Evolutionary conservation across 2,329 filamentous ascomycete species (phyloP).

Genomic region (Stagonosporopsis rhizophila): DNA sequence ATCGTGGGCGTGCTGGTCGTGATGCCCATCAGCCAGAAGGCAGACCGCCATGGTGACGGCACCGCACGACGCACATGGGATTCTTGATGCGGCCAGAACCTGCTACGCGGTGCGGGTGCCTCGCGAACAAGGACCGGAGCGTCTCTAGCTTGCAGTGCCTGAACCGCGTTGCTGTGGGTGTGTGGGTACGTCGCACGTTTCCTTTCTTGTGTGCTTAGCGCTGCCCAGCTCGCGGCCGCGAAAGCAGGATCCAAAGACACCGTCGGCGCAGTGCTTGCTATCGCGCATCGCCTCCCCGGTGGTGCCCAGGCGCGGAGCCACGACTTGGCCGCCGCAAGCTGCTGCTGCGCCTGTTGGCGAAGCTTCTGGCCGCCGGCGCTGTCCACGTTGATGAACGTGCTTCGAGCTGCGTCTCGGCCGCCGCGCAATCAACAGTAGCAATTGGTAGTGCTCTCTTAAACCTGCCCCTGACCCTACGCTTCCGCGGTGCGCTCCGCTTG

Average conservation of each 20-base stretch:
- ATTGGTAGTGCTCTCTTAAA: slow-evolving; percentile 10
- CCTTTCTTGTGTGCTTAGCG: background rate
- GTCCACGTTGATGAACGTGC: slow-evolving; percentile 6
- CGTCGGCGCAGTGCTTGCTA: background rate
- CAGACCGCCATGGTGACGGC: slow-evolving; percentile 13
- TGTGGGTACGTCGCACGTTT: background rate
- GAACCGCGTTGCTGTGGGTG: background rate
- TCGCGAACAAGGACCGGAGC: slow-evolving; percentile 9
- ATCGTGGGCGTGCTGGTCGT: background rate
- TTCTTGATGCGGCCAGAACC: slow-evolving; percentile 12
- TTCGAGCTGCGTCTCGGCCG: slow-evolving; percentile 1
- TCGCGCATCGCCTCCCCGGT: background rate
- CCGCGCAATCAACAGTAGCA: background rate
- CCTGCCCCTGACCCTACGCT: slow-evolving; percentile 7
- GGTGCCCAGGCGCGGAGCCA: background rate
- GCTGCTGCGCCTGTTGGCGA: slow-evolving; percentile 1
- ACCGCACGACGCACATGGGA: slow-evolving; percentile 14
- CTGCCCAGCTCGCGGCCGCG: background rate
- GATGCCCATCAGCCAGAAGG: slow-evolving; percentile 4
- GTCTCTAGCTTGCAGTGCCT: background rate
- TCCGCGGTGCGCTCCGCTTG: slow-evolving; percentile 13
- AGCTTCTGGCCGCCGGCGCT: background rate
- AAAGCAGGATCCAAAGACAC: slow-evolving; percentile 3
- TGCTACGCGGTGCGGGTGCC: slow-evolving; percentile 6
- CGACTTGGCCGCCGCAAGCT: slow-evolving; percentile 6